These are phyloP conservation scores for Claviceps fusiformis DNA, from an alignment of 2,329 filamentous ascomycete species.

Conservation along the genomic window DNA sequence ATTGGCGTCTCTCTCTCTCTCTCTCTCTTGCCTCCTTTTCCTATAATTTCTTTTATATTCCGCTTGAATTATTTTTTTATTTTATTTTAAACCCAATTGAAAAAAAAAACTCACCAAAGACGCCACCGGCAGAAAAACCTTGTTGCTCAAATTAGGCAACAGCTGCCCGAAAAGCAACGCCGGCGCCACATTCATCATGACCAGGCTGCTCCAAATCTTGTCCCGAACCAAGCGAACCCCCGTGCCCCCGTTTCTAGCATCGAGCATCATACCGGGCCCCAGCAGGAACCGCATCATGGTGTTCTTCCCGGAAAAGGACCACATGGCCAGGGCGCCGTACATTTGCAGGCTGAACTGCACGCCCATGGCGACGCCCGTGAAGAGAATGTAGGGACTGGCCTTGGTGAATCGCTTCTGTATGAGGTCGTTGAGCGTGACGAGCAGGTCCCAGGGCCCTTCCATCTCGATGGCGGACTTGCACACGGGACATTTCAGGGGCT, in stretches of 20 bases:
- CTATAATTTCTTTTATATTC: too few relatives aligned
- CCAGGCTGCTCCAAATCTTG: slow-evolving; percentile 19
- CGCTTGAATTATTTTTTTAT: too few relatives aligned
- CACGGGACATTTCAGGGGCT: slow-evolving; percentile 69
- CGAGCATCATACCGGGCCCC: slow-evolving; percentile 17
- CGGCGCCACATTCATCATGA: slow-evolving; percentile 33
- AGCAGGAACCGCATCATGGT: slow-evolving; percentile 29
- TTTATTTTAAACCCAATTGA: too few relatives aligned
- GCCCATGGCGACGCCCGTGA: slow-evolving; percentile 40
- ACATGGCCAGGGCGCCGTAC: slow-evolving; percentile 38
- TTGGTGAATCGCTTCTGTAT: slow-evolving; percentile 42
- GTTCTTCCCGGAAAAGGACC: slow-evolving; percentile 37
- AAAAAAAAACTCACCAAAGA: slow-evolving; percentile 22
- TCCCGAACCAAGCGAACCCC: slow-evolving; percentile 14
- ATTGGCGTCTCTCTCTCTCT: too few relatives aligned
- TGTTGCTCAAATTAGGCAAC: slow-evolving; percentile 28
- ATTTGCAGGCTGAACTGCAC: slow-evolving; percentile 37
- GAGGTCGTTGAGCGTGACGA: slow-evolving; percentile 53
- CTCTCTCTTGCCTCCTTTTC: too few relatives aligned
- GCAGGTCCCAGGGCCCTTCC: slow-evolving; percentile 56
- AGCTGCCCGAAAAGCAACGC: slow-evolving; percentile 30
- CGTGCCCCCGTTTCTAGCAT: slow-evolving; percentile 12
- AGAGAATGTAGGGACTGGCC: slow-evolving; percentile 48
- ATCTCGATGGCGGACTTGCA: slow-evolving; percentile 75
- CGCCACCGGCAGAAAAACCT: slow-evolving; percentile 28